A percentile compares a stretch with the other conserved stretches of the same genome.
Evolutionary conservation across 768 basidiomycete species (phyloP).

Genomic region (Clitopilus hobsonii): DNA sequence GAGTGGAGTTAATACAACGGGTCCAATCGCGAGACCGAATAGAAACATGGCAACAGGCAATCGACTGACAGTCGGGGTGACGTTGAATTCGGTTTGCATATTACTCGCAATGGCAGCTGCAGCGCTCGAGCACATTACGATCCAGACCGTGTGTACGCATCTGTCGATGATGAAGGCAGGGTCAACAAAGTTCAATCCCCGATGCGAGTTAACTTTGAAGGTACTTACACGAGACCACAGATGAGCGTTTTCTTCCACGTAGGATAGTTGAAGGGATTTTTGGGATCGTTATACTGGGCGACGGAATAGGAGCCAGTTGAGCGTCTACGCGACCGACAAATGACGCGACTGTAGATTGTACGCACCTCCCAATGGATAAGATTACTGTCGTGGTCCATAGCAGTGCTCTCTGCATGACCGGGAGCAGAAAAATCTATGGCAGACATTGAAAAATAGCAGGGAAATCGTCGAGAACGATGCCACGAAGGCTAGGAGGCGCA

Average conservation of each 20-base stretch:
- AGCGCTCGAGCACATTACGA: conserved; percentile 15
- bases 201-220: background rate
- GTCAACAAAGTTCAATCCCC: background rate
- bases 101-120: conserved; percentile 11
- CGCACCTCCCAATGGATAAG: conserved; percentile 15
- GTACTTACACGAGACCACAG: conserved; percentile 11
- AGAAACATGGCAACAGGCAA: conserved; percentile 17
- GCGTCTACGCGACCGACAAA: too few relatives aligned
- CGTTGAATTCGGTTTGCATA: conserved; percentile 12
- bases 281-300: conserved; percentile 14
- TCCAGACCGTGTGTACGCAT: conserved; percentile 13
- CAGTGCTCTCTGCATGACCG: background rate
- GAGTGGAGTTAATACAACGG: conserved; percentile 16
- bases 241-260: conserved; percentile 15
- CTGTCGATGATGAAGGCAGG: conserved; percentile 1
- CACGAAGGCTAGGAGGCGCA: background rate
- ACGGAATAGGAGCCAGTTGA: background rate
- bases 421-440: background rate
- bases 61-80: conserved; percentile 11
- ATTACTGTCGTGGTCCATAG: conserved; percentile 7
- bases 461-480: background rate
- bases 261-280: conserved; percentile 18
- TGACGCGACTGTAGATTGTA: background rate
- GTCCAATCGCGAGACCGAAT: conserved; percentile 15
- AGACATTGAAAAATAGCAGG: background rate